These are phyloP conservation scores for Raffaelea albimanens DNA, from an alignment of 2,329 filamentous ascomycete genomes.

Conservation along the genomic window DNA sequence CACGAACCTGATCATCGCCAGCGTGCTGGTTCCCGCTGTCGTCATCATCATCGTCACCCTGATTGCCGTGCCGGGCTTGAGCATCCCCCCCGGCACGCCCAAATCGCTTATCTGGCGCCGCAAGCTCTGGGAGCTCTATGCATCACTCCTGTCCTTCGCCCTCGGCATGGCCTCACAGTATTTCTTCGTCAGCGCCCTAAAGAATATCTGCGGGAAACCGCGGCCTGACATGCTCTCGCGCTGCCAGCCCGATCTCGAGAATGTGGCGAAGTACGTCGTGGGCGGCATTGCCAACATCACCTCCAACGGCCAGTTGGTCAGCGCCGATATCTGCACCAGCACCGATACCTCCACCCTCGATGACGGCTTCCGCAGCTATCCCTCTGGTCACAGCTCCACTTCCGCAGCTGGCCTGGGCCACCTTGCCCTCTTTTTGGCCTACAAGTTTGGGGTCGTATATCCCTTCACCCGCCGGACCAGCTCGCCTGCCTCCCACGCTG, in stretches of 20 bases:
- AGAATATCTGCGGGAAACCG: constrained; percentile 78
- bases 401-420: constrained; percentile 76
- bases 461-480: constrained; percentile 47
- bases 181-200: constrained; percentile 78
- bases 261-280: constrained; percentile 51
- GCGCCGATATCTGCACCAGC: constrained; percentile 65
- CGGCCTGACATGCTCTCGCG: constrained; percentile 52
- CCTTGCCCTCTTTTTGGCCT: constrained; percentile 76
- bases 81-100: constrained; percentile 53
- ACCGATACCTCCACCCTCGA: constrained; percentile 51
- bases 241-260: constrained; percentile 64
- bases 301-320: constrained; percentile 59
- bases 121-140: constrained; percentile 87
- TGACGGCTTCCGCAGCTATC: constrained; percentile 80
- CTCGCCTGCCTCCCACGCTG: constrained; percentile 44
- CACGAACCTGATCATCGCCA: constrained; percentile 54
- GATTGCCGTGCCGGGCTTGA: constrained; percentile 62
- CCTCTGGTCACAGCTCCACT: constrained; percentile 66
- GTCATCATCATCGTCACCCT: constrained; percentile 62
- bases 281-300: constrained; percentile 47
- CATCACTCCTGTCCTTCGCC: constrained; percentile 72
- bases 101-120: constrained; percentile 61
- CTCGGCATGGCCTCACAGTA: constrained; percentile 64
- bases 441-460: constrained; percentile 67
- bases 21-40: constrained; percentile 53